Base-by-base conservation (phyloP, 805 yeast genomes). In the Pichia gijzeniarum region DNA sequence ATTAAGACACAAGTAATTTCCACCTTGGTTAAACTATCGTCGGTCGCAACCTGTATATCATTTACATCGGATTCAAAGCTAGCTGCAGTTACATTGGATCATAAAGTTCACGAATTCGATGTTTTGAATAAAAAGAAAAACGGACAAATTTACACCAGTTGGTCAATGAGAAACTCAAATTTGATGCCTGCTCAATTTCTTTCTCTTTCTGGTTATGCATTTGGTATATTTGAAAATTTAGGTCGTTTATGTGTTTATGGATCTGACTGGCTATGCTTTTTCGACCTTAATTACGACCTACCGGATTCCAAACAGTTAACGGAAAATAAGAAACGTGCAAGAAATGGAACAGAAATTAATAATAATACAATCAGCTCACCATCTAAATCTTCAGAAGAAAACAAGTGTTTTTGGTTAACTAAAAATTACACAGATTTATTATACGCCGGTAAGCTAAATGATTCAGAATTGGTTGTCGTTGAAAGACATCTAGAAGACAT, bases 181-280 rank as follows among this genome's bases (percentile, higher is more conserved):
- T 71, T 76, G 46, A 64, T 89, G 52, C 97, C 98, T 2, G 69
- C 69, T 32, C 78, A 79, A 49, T 80, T 84, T 50, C 58, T 72
- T 16, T 61, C 69, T 2, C 67, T 76, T 43, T 75, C 74, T 16
- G 91, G 85, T 47, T 80, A 82, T 54, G 81, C 95, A 45, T 72
- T 77, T 48, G 96, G 95, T 14, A 62, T 85, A 12, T 86, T 85
- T 58, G 57, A 61, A 3, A 63, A 65, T 30, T 53, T 64, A 1
- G 56, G 53, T 18, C 71, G 77, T 45, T 67, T 84, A 14, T 91
- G 96, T 96, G 64, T 88, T n/a, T 89, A 86, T 77, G 95, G 96
- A 1, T 72, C 85, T 18, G 76, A 76, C 42, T 91, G 96, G 95
- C 53, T 90, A 14, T 76, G 83, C 4, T 85, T 76, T 60, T 73